Percentiles rank a stretch among this genome's conserved stretches.
These are phyloP conservation scores for Chlorociboria aeruginascens DNA, from an alignment of 495 filamentous ascomycete species.

Conservation along the genomic window DNA sequence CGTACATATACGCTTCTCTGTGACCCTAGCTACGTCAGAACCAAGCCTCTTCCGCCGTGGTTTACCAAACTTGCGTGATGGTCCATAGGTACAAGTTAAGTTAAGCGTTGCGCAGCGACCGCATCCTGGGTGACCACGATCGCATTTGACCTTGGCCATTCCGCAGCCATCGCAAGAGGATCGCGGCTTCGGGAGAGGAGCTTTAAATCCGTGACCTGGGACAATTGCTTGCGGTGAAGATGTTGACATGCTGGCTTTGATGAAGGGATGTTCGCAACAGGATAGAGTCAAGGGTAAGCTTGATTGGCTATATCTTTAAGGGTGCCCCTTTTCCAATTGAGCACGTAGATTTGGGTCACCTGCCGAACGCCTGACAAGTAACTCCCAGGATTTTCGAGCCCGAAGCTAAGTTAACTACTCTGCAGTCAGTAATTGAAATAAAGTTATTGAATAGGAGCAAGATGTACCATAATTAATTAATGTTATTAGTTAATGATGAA, in stretches of 20 bases:
- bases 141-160: constrained; percentile 28
- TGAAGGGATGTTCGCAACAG: no score
- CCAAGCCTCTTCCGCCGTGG: constrained; percentile 9
- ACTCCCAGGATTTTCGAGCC: no score
- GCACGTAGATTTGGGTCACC: no score
- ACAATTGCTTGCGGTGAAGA: background rate
- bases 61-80: constrained; percentile 22
- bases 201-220: background rate
- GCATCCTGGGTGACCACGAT: constrained; percentile 27
- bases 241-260: constrained; percentile 1
- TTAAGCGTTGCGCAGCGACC: constrained; percentile 25
- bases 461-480: no score
- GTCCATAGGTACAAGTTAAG: constrained; percentile 29
- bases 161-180: constrained; percentile 29
- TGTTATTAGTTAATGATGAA: no score
- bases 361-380: no score
- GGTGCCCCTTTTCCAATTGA: no score
- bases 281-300: no score
- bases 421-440: no score
- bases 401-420: no score
- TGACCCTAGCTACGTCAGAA: background rate
- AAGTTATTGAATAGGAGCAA: no score
- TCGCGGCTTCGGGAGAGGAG: constrained; percentile 19
- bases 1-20: background rate
- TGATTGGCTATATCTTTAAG: no score